Base-by-base conservation (phyloP, 2,329 filamentous ascomycete genomes). In the Arachnomyces sp. region DNA sequence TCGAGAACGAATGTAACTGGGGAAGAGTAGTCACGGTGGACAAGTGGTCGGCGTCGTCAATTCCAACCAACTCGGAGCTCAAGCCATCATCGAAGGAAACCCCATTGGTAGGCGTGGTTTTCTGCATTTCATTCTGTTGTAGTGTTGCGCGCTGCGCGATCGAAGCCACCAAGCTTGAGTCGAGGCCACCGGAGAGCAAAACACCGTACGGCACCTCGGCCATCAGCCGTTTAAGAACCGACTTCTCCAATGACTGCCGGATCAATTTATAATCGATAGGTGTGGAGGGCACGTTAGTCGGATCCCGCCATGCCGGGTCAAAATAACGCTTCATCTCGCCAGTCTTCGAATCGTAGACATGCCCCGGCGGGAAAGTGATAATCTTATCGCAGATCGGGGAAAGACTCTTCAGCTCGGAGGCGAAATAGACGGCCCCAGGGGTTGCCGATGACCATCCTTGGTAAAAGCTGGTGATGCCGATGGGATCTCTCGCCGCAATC, bases 191-290 rank as follows among this genome's bases (percentile, higher is more conserved):
- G 38, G 92, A 98, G 36, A 98, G 74, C 44, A 98, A 71, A 15
- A 98, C 92, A 66, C 92, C 92, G 62, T 95, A 98, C 12, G 92
- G 92, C 28, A 98, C 92, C 68, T 98, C 92, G 15, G 92, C 92
- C 92, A 98, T 98, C 62, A 98, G 75, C 51, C 92, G 83, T 73
- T 98, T 98, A 59, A 90, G 80, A 42, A 98, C 92, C 8, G 92
- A 81, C 66, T 81, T 85, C 74, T 96, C 92, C 45, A 98, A 74
- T 1, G 83, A 81, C 59, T 83, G 77, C 51, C 92, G 80, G 52
- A 98, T 75, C 39, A 78, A 62, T 72, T 84, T 93, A 62, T 88
- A 80, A 68, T 96, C 86, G 44, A 95, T 70, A 0, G 90, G 87
- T 13, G 75, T 82, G 39, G 81, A 74, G 12, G 92, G 92, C 30